Evolutionary conservation across 2,329 filamentous ascomycete genomes (phyloP).

Genomic region (Macroventuria anomochaeta): DNA sequence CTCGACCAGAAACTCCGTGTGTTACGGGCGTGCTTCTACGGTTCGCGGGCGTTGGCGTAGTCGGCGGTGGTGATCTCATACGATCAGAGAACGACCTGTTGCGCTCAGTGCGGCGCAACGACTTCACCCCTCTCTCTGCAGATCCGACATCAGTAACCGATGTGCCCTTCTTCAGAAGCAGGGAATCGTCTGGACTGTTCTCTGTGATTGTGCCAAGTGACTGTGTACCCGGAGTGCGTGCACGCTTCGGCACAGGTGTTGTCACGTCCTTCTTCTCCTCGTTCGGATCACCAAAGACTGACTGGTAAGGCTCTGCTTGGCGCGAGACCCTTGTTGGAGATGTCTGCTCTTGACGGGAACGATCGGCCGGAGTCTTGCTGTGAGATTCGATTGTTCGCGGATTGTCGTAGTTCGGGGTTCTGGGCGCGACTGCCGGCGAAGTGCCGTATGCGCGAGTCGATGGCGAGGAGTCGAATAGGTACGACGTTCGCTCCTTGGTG

Average conservation of each 20-base stretch:
- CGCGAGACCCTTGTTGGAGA: slow-evolving; percentile 20
- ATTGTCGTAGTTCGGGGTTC: slow-evolving; percentile 27
- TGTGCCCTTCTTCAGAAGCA: slow-evolving; percentile 52
- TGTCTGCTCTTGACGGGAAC: slow-evolving; percentile 14
- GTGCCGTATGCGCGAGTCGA: slow-evolving; percentile 44
- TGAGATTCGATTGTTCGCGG: slow-evolving; percentile 17
- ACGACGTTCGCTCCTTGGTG: slow-evolving; percentile 46
- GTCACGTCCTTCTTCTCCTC: slow-evolving; percentile 33
- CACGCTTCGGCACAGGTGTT: slow-evolving; percentile 36
- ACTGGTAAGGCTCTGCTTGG: slow-evolving; percentile 36
- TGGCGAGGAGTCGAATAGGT: slow-evolving; percentile 47
- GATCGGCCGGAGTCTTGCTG: slow-evolving; percentile 14
- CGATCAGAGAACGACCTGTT: slow-evolving; percentile 46
- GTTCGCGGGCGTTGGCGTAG: slow-evolving; percentile 38
- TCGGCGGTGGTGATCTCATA: slow-evolving; percentile 39
- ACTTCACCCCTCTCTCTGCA: slow-evolving; percentile 53
- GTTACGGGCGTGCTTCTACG: slow-evolving; percentile 33
- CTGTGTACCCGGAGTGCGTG: slow-evolving; percentile 37
- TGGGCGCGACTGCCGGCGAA: slow-evolving; percentile 31
- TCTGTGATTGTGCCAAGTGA: slow-evolving; percentile 62
- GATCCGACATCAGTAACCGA: slow-evolving; percentile 51
- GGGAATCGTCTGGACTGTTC: slow-evolving; percentile 53
- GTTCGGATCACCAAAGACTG: slow-evolving; percentile 44
- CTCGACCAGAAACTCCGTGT: slow-evolving; percentile 32
- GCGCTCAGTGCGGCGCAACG: slow-evolving; percentile 41